Percentiles rank a stretch among this genome's conserved stretches.
Evolutionary conservation across 331 rosid species (phyloP).

Genomic region (Rhamnella rubrinervis): DNA sequence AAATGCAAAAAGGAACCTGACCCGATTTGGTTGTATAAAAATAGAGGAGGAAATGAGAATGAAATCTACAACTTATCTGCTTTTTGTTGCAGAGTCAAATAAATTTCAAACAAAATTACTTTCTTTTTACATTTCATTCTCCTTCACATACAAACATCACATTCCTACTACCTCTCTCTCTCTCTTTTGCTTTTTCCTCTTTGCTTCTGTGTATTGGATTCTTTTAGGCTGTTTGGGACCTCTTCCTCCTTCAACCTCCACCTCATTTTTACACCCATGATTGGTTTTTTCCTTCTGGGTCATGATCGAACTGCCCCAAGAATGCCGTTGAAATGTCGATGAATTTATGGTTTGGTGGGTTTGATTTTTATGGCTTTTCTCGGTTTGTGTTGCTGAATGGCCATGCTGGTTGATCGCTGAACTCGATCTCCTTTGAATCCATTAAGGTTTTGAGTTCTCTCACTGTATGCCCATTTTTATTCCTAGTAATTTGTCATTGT

Average conservation of each 20-base stretch:
- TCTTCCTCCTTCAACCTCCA: background rate
- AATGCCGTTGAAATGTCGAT: constrained; percentile 34
- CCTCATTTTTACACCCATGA: background rate
- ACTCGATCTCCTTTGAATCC: constrained; percentile 30
- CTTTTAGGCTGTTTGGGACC: constrained; percentile 5
- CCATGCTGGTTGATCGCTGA: constrained; percentile 29
- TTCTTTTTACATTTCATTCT: constrained; percentile 10
- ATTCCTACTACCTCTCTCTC: background rate
- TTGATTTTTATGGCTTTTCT: constrained; percentile 25
- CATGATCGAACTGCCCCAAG: constrained; percentile 29
- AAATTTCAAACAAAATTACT: background rate
- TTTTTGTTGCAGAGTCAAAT: constrained; percentile 11
- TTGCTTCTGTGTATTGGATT: background rate
- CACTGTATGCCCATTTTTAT: constrained; percentile 10
- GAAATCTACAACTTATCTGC: constrained; percentile 6
- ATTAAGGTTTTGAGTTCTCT: constrained; percentile 23
- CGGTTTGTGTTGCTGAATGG: constrained; percentile 29
- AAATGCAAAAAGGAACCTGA: background rate
- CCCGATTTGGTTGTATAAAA: background rate
- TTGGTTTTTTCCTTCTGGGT: constrained; percentile 4
- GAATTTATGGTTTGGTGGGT: constrained; percentile 20
- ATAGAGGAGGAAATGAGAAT: background rate
- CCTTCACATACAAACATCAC: background rate
- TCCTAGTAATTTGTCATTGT: constrained; percentile 12
- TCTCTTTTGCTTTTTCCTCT: background rate